Percentiles rank a stretch among this genome's conserved stretches.
These are phyloP conservation scores for Hyphopichia pseudoburtonii DNA, from an alignment of 1,139 yeast genomes.

Conservation along the genomic window DNA sequence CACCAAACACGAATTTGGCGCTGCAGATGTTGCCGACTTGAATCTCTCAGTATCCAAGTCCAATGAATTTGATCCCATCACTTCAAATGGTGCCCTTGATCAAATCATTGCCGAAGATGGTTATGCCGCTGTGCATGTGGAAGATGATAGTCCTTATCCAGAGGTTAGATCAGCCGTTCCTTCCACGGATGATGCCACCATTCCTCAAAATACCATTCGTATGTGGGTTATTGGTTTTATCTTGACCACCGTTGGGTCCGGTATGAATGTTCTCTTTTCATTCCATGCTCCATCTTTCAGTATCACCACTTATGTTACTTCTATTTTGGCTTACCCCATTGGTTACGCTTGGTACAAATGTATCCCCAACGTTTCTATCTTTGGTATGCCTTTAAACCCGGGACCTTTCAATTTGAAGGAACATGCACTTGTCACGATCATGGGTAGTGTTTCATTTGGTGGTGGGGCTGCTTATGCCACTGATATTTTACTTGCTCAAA, in stretches of 20 bases:
- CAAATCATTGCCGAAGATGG: constrained; percentile 34
- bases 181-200: constrained; percentile 51
- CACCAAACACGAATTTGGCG: constrained; percentile 17
- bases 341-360: constrained; percentile 51
- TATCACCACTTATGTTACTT: constrained; percentile 55
- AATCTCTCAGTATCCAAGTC: constrained; percentile 29
- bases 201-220: constrained; percentile 62
- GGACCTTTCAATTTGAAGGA: constrained; percentile 67
- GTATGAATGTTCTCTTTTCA: constrained; percentile 59
- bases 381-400: constrained; percentile 52
- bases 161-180: constrained; percentile 74
- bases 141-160: constrained; percentile 58
- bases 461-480: constrained; percentile 64
- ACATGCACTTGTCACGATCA: constrained; percentile 62
- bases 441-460: constrained; percentile 50
- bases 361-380: constrained; percentile 49
- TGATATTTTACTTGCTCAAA: constrained; percentile 58
- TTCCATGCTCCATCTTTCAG: constrained; percentile 57
- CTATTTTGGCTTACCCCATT: constrained; percentile 62
- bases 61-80: constrained; percentile 37
- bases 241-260: constrained; percentile 60
- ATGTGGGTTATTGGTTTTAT: constrained; percentile 58
- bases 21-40: constrained; percentile 19
- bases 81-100: constrained; percentile 22
- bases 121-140: constrained; percentile 42